Conservation (phyloP, 2,329 filamentous ascomycete species). For the Alternaria postmessia region DNA sequence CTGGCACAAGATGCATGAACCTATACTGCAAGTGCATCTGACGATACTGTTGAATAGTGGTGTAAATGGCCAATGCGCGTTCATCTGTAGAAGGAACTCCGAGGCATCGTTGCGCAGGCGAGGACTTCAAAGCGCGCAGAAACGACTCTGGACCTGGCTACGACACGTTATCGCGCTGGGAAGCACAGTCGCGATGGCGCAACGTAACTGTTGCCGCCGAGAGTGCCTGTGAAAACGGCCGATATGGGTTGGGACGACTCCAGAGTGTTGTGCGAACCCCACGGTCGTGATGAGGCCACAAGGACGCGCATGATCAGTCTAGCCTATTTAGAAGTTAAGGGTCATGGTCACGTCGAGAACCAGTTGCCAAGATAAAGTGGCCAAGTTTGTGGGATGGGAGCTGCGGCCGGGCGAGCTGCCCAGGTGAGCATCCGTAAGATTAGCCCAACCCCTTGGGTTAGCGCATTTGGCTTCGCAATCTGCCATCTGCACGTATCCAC, state of each 20-base stretch:
- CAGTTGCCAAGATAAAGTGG: slow-evolving; percentile 6
- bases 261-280: slow-evolving; percentile 4
- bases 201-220: slow-evolving; percentile 10
- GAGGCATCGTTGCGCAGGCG: slow-evolving; percentile 10
- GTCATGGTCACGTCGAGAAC: slow-evolving; percentile 4
- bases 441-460: slow-evolving; percentile 1
- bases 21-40: slow-evolving; percentile 4
- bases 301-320: slow-evolving; percentile 4
- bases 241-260: slow-evolving; percentile 11
- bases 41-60: not conserved
- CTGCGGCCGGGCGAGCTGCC: not conserved
- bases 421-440: not conserved
- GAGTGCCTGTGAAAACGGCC: not conserved
- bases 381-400: not conserved
- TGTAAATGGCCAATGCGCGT: slow-evolving; percentile 6
- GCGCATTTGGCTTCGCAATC: slow-evolving; percentile 2
- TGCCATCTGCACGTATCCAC: not conserved
- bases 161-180: not conserved
- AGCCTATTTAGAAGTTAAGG: slow-evolving; percentile 1
- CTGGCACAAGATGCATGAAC: not conserved
- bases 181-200: slow-evolving; percentile 8
- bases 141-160: not conserved
- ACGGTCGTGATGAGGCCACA: slow-evolving; percentile 5
- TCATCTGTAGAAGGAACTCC: slow-evolving; percentile 10
- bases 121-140: slow-evolving; percentile 8